A percentile compares a stretch with the other conserved stretches of the same genome.
Conservation (phyloP, 371 early-diverging fungal species). For the Haplosporangium sp. region DNA sequence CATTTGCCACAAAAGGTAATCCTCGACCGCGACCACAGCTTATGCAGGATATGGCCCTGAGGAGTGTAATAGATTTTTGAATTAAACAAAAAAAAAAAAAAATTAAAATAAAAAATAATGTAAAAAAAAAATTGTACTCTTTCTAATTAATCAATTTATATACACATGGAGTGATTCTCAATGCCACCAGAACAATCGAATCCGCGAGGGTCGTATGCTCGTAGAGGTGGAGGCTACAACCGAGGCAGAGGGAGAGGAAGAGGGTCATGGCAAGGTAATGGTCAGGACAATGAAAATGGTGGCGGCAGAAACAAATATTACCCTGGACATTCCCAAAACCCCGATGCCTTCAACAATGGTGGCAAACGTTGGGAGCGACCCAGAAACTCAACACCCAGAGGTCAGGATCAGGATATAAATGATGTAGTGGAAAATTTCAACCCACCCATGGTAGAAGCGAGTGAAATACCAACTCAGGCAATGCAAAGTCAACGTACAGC, state of each 20-base stretch:
- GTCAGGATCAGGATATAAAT: background rate
- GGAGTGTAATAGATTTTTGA: slow-evolving; percentile 42
- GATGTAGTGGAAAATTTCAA: slow-evolving; percentile 13
- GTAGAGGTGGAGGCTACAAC: slow-evolving; percentile 24
- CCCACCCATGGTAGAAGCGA: slow-evolving; percentile 40
- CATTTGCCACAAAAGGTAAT: slow-evolving; percentile 27
- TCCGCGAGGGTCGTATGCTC: slow-evolving; percentile 32
- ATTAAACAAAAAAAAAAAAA: slow-evolving; percentile 9
- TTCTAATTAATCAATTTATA: no score
- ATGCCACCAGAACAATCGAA: slow-evolving; percentile 55
- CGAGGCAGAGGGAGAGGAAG: slow-evolving; percentile 32
- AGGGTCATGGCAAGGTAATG: slow-evolving; percentile 4
- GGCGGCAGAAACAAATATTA: slow-evolving; percentile 42
- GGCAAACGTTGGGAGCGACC: slow-evolving; percentile 43
- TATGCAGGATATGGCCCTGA: slow-evolving; percentile 53
- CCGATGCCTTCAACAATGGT: slow-evolving; percentile 10
- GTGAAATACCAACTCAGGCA: slow-evolving; percentile 31
- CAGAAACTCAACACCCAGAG: slow-evolving; percentile 20
- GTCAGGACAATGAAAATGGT: slow-evolving; percentile 8
- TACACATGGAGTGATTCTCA: slow-evolving; percentile 16
- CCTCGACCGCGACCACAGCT: slow-evolving; percentile 52
- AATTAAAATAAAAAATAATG: no score
- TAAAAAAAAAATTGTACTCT: no score
- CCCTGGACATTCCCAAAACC: slow-evolving; percentile 43
- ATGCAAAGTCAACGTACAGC: slow-evolving; percentile 12